Percentiles rank a stretch among this genome's conserved stretches.
Conservation (phyloP, 192 early-diverging fungal genomes). For the Allomyces javanicus region DNA sequence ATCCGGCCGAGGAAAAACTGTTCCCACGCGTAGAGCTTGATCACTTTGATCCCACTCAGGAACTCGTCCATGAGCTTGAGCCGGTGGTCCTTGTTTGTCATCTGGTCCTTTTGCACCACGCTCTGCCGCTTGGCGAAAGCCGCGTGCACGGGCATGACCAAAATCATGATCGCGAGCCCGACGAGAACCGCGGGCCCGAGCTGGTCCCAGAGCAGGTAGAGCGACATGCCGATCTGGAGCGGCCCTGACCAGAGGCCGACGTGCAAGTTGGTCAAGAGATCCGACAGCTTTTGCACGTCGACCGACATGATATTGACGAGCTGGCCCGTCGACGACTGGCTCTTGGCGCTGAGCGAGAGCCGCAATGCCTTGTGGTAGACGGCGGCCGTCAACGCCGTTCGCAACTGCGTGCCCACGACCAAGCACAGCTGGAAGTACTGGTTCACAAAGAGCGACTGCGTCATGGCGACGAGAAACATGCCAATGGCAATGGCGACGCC, state of each 20-base stretch:
- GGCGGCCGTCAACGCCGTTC: conserved; percentile 52
- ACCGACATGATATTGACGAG: conserved; percentile 47
- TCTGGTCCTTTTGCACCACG: conserved; percentile 52
- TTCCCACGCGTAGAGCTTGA: conserved; percentile 56
- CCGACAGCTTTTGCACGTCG: conserved; percentile 39
- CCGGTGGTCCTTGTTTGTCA: conserved; percentile 62
- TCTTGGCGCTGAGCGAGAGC: conserved; percentile 47
- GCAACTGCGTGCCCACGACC: conserved; percentile 49
- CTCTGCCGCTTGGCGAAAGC: conserved; percentile 43
- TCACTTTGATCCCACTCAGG: conserved; percentile 77
- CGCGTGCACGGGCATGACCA: conserved; percentile 58
- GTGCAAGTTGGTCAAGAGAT: conserved; percentile 48
- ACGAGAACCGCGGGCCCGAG: conserved; percentile 66
- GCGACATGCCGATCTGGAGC: conserved; percentile 51
- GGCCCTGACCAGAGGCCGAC: conserved; percentile 47
- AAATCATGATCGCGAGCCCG: conserved; percentile 61
- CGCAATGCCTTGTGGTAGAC: conserved; percentile 70
- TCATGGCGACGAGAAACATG: conserved; percentile 54
- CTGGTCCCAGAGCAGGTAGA: conserved; percentile 57
- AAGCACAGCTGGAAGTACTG: conserved; percentile 76
- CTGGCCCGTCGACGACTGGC: conserved; percentile 64
- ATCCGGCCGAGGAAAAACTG: conserved; percentile 10
- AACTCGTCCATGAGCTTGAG: conserved; percentile 65
- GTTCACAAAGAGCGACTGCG: conserved; percentile 62
- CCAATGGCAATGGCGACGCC: conserved; percentile 57